Evolutionary conservation across 164 flowering plant species (phyloP), one percentile per base, ranked within the genome.

Genomic region (Magnolia sinica): DNA sequence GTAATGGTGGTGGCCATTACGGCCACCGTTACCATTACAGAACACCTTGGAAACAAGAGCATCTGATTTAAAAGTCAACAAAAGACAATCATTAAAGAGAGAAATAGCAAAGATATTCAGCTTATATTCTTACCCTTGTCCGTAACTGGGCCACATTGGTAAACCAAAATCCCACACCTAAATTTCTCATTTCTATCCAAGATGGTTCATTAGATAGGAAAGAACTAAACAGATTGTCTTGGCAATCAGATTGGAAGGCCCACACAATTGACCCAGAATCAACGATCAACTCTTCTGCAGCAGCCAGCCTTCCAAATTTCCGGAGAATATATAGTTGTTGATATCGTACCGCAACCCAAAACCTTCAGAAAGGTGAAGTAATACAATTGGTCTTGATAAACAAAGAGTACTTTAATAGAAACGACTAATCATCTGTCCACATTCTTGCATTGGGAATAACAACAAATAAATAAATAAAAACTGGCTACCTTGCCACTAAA

Each of bases 221-320:
- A 79, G 90, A 84, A 81, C 72, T 81, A 73, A 88, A 84, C 80
- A 96, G 83, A 79, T 78, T 89, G 71, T 89, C 96, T 77, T 91
- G 98, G 80, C 96, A 91, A 77, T 94, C 99, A 78, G 99, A 96
- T 77, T 94, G 98, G 79, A 89, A 91, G 68, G 98, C 99, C 98
- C 98, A 96, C 29, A 80, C 91, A 81, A 93, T 88, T 76, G 84
- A 73, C 59, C 79, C 77, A 45, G 98, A 89, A 79, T 88, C 88
- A 83, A 89, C 82, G 75, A 77, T 84, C 85, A 90, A 80, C 81
- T 94, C 96, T 52, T 85, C 87, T 10, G 68, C 64, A 58, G 84
- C 71, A 68, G 91, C 84, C 73, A 74, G 10, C 83, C 84, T 84
- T 73, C 89, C 89, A 88, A 77, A 86, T 77, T 84, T 90, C 82